Evolutionary conservation across 352 stramenopile species (phyloP), one percentile per base, ranked within the genome.

Genomic region (Blastocystis sp.): DNA sequence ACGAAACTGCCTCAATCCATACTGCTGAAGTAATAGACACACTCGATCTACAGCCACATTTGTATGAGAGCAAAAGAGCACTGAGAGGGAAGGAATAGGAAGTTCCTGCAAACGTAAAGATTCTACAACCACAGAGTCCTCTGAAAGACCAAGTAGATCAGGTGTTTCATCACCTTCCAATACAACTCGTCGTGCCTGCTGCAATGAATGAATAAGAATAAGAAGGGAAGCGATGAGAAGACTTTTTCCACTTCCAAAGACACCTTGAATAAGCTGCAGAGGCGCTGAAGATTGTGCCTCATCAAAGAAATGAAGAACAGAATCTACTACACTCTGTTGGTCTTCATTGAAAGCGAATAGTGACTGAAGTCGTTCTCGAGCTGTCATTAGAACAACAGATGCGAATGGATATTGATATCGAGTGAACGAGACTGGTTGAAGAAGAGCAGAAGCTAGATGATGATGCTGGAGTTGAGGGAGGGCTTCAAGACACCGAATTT

Each of bases 11-110:
- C 21, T 59, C 24, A 80, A 80, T 7, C 69, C 69, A 27, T 21
- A n/a, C 51, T 80, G 21, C 6, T 24, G 42, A n/a, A 80, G 69
- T 52, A 80, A 52, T 27, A 80, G 46, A 46, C 69, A 80, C 39
- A 80, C 69, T 29, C 69, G 69, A 21, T 80, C 69, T 27, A 80
- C 69, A 16, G 69, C 69, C 6, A 80, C 24, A 32, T 80, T 80
- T 9, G 69, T 80, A 35, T 80, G 69, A 52, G 37, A 59, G 39
- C 69, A 80, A 52, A 80, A 80, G 7, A 80, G 24, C 3, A 80
- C 24, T 19, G 39, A 32, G 24, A 35, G n/a, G 27, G 16, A 9
- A 29, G 14, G 14, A 14, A 16, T 19, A 37, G 14, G 27, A 29
- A 29, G 16, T 21, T 19, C 19, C 16, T 57, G 66, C 7, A 35